A percentile compares a stretch with the other conserved stretches of the same genome.
These are phyloP conservation scores for Fusarium illudens DNA, from an alignment of 2,329 filamentous ascomycete genomes.

Conservation along the genomic window DNA sequence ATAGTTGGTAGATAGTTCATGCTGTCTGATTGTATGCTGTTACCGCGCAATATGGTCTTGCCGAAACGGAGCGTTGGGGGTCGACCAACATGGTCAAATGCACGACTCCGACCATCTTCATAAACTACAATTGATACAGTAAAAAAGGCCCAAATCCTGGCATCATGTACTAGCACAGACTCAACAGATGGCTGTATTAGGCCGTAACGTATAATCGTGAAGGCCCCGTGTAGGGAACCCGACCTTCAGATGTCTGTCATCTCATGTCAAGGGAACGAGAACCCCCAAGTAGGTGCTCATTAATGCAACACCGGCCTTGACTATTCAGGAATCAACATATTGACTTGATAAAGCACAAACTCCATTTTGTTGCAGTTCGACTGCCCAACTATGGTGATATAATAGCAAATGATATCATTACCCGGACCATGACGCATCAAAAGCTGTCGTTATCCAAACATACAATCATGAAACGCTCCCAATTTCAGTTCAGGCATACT, in stretches of 20 bases:
- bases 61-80: neutral
- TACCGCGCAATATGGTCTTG: neutral
- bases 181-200: no score
- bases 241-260: no score
- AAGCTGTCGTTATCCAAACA: conserved; percentile 15
- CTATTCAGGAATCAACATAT: neutral
- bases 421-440: conserved; percentile 8
- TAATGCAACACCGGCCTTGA: neutral
- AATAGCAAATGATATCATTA: conserved; percentile 30
- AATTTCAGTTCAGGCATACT: conserved; percentile 9
- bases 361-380: conserved; percentile 12
- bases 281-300: no score
- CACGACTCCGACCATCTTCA: no score
- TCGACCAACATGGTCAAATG: neutral
- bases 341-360: conserved; percentile 2
- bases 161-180: neutral
- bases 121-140: neutral
- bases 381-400: conserved; percentile 10
- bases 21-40: neutral
- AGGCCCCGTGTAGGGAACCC: neutral
- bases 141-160: neutral
- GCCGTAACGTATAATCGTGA: neutral
- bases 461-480: conserved; percentile 29
- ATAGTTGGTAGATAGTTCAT: neutral
- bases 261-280: neutral